phyloP scores from a whole-genome alignment of 805 yeast species.

The Candida khao-thaluensis region DNA sequence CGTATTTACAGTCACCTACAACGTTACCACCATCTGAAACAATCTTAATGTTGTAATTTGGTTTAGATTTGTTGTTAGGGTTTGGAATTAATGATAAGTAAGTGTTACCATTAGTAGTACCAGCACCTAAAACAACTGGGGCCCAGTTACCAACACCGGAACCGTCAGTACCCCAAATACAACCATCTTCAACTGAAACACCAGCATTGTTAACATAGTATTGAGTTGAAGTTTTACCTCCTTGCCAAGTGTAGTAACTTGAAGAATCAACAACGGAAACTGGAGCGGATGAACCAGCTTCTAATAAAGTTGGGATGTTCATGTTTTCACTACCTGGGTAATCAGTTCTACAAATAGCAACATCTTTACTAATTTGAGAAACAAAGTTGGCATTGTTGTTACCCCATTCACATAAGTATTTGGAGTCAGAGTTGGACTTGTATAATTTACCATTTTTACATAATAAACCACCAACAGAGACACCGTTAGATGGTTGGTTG shows the following conservation, averaged over 20 bases:
- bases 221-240: constrained; percentile 85
- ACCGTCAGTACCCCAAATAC: constrained; percentile 86
- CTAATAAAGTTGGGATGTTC: constrained; percentile 88
- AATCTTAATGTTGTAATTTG: constrained; percentile 61
- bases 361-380: constrained; percentile 58
- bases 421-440: constrained; percentile 64
- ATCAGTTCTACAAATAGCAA: constrained; percentile 96
- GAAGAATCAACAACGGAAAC: constrained; percentile 79
- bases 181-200: constrained; percentile 84
- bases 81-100: constrained; percentile 92
- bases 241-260: constrained; percentile 78
- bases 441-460: constrained; percentile 84
- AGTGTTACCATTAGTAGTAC: constrained; percentile 63
- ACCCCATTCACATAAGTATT: constrained; percentile 89
- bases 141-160: constrained; percentile 97
- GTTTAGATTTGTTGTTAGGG: constrained; percentile 75
- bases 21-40: constrained; percentile 55
- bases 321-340: constrained; percentile 99
- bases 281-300: constrained; percentile 62
- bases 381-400: constrained; percentile 64
- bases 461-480: constrained; percentile 87
- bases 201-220: constrained; percentile 98
- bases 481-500: constrained; percentile 82
- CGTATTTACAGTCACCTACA: constrained; percentile 76
- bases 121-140: constrained; percentile 93